Evolutionary conservation across 2,329 filamentous ascomycete species (phyloP), one percentile per base, ranked within the genome.

Genomic region (Fusarium heterosporum): DNA sequence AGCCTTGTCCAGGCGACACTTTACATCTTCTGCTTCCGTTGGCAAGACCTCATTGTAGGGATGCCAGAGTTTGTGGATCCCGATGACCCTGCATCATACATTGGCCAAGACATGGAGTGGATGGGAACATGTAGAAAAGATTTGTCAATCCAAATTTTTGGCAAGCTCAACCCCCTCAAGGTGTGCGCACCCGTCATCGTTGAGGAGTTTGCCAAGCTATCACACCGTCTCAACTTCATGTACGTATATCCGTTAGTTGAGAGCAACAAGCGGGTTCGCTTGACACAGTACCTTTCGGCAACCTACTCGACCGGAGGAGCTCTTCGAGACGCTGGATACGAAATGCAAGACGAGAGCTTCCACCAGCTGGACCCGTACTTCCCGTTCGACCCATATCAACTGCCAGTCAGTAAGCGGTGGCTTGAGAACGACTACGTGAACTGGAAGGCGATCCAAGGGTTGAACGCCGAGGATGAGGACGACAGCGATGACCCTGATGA

Each of bases 11-110:
- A 97, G 78, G 93, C 93, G 2, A 83, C 96, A 4, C 86, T 97
- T 25, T 97, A 97, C 81, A 95, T 97, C 60, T 97, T 97, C 75
- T 99, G 96, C 82, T 99, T 99, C 83, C 90, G 96, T 55, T 99
- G 96, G 96, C 90, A 93, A 63, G 95, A 98, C 74, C 84, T 99
- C 45, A 90, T 93, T 55, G 82, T 87, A 19, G 85, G 86, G 3
- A 86, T 85, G 5, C 82, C 86, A 2, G 84, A 89, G 61, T 82
- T 79, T 62, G 85, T 87, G 57, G 91, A 87, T 78, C 86, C 82
- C 65, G 90, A 87, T 59, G 88, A 90, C 61, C 81, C 83, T 12
- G 80, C 83, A 1, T 86, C 85, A 2, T 89, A 87, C 69, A 79
- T 89, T 17, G 85, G 89, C 4, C 88, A 90, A 68, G 92, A 96